Percentiles rank a stretch among this genome's conserved stretches.
Evolutionary conservation across 306 rosid genomes (phyloP).

Genomic region (Rosa rugosa): DNA sequence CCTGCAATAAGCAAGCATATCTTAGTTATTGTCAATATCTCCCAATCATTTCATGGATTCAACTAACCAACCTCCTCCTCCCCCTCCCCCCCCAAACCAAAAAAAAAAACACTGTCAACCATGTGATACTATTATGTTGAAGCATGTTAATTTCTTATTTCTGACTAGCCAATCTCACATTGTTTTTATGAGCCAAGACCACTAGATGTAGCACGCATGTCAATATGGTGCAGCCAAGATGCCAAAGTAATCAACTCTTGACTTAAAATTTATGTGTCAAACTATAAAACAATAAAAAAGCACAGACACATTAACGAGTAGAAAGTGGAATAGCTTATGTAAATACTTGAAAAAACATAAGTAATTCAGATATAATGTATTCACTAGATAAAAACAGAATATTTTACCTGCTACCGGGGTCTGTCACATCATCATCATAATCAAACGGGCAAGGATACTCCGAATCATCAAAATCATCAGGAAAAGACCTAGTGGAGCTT

Average conservation of each 20-base stretch:
- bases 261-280: not conserved
- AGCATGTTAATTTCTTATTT: not conserved
- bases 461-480: slow-evolving; percentile 61
- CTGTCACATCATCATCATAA: slow-evolving; percentile 64
- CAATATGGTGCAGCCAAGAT: slow-evolving; percentile 2
- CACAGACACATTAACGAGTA: not conserved
- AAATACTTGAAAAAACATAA: slow-evolving; percentile 17
- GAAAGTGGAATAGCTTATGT: slow-evolving; percentile 10
- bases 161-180: not conserved
- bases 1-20: not conserved
- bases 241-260: not conserved
- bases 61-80: not conserved
- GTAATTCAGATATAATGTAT: not conserved
- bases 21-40: not conserved
- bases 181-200: not conserved
- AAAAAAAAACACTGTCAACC: too few species aligned
- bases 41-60: not conserved
- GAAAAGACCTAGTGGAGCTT: slow-evolving; percentile 82
- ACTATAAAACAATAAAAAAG: not conserved
- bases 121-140: not conserved
- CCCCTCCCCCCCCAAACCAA: too few species aligned
- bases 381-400: slow-evolving; percentile 12
- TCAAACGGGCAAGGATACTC: slow-evolving; percentile 77
- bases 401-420: slow-evolving; percentile 81
- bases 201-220: not conserved